Base-by-base conservation (phyloP, 2,329 filamentous ascomycete genomes). In the Ilyonectria destructans region DNA sequence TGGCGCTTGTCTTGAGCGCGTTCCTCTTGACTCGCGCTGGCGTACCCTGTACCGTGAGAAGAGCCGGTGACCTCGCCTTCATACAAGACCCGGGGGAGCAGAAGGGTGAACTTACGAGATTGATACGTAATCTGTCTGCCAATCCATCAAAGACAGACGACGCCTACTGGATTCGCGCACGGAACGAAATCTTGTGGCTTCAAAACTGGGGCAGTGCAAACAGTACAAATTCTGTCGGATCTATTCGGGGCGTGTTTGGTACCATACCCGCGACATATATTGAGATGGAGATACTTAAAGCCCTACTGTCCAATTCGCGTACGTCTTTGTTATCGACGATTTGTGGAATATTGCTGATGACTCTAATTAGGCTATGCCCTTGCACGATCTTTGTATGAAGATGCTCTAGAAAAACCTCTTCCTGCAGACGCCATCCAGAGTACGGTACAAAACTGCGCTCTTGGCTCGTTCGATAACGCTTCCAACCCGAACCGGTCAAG, bases 401-500 rank as follows among this genome's bases (percentile, higher is more conserved):
- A 86, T 29, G 81, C 84, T 0, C 76, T 81, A 2, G 82, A 88
- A 19, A 80, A 78, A 4, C 86, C 87, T 5, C 82, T 93, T 3
- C 75, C 85, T 2, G 75, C 78, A 3, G 79, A 85, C 3, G 78
- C 85, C 7, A 80, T 94, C 1, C 88, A 90, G 75, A 85, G 89
- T 5, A 88, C 89, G 1, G 83, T 94, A 9, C 82, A 93, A 48
- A 84, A 85, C 1, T 85, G 90, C 54, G 91, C 91, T 1, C 87
- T 95, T 82, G 85, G 88, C 61, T 88, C 91, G 4, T 96, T 95
- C 76, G 93, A 96, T 75, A 93, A 93, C 76, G 93, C 93, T 3
- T 93, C 92, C 23, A 96, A 96, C 75, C 92, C 92, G 1, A 95
- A 96, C 74, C 89, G 89, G 62, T 93, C 88, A 2, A 87, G 93